phyloP scores from a whole-genome alignment of 805 yeast species.

The Pichia kluyveri region DNA sequence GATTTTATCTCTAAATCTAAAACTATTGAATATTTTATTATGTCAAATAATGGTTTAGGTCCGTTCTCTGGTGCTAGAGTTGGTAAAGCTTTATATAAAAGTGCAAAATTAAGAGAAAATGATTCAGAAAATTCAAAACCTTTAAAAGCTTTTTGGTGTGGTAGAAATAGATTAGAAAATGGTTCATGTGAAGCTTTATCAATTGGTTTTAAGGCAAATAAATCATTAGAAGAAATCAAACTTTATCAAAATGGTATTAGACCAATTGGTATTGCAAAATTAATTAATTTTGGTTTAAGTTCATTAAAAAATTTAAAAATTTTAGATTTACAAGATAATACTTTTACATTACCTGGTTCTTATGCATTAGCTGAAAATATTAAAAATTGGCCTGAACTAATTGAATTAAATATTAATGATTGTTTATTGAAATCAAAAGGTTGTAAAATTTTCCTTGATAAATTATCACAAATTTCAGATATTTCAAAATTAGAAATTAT shows the following conservation, averaged over 20 bases:
- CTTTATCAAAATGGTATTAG: constrained; percentile 96
- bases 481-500: constrained; percentile 41
- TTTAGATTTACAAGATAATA: constrained; percentile 90
- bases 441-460: constrained; percentile 43
- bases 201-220: constrained; percentile 75
- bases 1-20: constrained; percentile 64
- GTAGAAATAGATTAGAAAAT: constrained; percentile 93
- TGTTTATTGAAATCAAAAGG: constrained; percentile 80
- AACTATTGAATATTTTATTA: constrained; percentile 74
- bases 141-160: constrained; percentile 86
- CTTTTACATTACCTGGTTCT: constrained; percentile 69
- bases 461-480: constrained; percentile 29
- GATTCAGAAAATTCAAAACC: constrained; percentile 27
- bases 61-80: constrained; percentile 95
- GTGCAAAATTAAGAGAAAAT: constrained; percentile 43
- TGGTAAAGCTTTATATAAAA: constrained; percentile 72
- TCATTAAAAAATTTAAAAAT: constrained; percentile 50
- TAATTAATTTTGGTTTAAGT: constrained; percentile 65
- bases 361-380: constrained; percentile 54
- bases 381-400: constrained; percentile 53
- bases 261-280: constrained; percentile 77
- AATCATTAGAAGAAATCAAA: constrained; percentile 53
- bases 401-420: constrained; percentile 82
- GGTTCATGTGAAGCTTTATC: constrained; percentile 86
- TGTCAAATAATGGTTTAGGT: constrained; percentile 96